phyloP scores from a whole-genome alignment of 2,329 filamentous ascomycete genomes.

The Bipolaris gigantea region DNA sequence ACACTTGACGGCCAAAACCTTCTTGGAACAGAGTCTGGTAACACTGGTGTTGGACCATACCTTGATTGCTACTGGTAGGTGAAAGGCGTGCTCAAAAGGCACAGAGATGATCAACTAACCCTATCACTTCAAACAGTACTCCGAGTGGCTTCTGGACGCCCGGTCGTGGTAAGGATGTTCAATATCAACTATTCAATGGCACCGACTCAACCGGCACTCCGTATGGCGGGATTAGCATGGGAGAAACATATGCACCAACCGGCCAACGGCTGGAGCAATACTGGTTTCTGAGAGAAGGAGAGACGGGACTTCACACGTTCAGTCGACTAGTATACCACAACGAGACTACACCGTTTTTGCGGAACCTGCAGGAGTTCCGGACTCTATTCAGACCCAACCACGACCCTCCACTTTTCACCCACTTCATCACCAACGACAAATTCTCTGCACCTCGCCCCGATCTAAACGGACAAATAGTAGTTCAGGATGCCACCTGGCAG shows the following conservation, averaged over 20 bases:
- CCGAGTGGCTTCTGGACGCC: slow-evolving; percentile 63
- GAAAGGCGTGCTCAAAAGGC: background rate
- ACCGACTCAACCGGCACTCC: slow-evolving; percentile 54
- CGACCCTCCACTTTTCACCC: slow-evolving; percentile 58
- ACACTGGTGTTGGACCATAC: slow-evolving; percentile 47
- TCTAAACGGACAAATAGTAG: slow-evolving; percentile 49
- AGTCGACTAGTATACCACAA: slow-evolving; percentile 63
- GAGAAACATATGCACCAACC: slow-evolving; percentile 60
- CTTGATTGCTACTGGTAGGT: slow-evolving; percentile 25
- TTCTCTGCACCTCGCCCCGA: slow-evolving; percentile 58
- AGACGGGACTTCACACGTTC: slow-evolving; percentile 65
- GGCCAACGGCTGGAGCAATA: slow-evolving; percentile 65
- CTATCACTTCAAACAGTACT: slow-evolving; percentile 38
- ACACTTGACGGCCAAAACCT: slow-evolving; percentile 50
- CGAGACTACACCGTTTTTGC: slow-evolving; percentile 57
- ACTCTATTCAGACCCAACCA: slow-evolving; percentile 63
- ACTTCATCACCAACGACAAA: slow-evolving; percentile 59
- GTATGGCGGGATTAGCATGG: slow-evolving; percentile 63
- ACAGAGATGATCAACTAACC: background rate
- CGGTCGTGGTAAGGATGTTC: slow-evolving; percentile 50
- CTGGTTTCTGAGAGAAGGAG: slow-evolving; percentile 64
- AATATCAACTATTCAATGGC: slow-evolving; percentile 56
- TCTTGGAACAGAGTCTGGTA: slow-evolving; percentile 23
- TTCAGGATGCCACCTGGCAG: slow-evolving; percentile 68
- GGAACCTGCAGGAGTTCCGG: slow-evolving; percentile 63